Evolutionary conservation across 192 early-diverging fungal genomes (phyloP).

Genomic region (Paraglomus brasilianum): DNA sequence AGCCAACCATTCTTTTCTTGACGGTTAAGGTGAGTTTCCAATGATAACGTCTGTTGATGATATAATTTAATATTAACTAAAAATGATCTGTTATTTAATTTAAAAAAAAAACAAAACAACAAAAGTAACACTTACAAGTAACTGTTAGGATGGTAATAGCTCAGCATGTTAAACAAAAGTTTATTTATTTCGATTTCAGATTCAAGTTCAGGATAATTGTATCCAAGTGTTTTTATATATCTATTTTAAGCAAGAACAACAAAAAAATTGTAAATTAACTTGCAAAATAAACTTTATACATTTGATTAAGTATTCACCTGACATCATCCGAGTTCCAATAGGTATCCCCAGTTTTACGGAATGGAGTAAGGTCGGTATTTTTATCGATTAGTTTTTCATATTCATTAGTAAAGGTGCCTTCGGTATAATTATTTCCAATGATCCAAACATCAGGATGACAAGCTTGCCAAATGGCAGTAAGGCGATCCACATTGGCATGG

Average conservation of each 20-base stretch:
- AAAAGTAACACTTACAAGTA: constrained; percentile 14
- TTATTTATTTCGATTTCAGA: background rate
- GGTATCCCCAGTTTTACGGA: background rate
- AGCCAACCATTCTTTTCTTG: background rate
- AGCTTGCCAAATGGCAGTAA: constrained; percentile 19
- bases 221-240: background rate
- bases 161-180: background rate
- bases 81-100: background rate
- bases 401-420: constrained; percentile 5
- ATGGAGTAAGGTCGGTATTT: background rate
- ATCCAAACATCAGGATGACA: constrained; percentile 18
- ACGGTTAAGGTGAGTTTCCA: constrained; percentile 10
- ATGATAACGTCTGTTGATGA: constrained; percentile 1
- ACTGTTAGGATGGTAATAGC: constrained; percentile 8
- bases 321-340: constrained; percentile 9
- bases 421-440: background rate
- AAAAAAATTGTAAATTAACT: background rate
- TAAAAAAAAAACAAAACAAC: background rate
- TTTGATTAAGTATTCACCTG: background rate
- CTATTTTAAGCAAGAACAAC: background rate
- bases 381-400: background rate
- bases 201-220: constrained; percentile 11
- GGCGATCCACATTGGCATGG: constrained; percentile 14
- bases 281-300: background rate
- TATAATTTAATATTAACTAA: background rate